Percentiles rank a stretch among this genome's conserved stretches.
phyloP scores from a whole-genome alignment of 2,329 filamentous ascomycete species.

The Chrysoporthe austroafricana region DNA sequence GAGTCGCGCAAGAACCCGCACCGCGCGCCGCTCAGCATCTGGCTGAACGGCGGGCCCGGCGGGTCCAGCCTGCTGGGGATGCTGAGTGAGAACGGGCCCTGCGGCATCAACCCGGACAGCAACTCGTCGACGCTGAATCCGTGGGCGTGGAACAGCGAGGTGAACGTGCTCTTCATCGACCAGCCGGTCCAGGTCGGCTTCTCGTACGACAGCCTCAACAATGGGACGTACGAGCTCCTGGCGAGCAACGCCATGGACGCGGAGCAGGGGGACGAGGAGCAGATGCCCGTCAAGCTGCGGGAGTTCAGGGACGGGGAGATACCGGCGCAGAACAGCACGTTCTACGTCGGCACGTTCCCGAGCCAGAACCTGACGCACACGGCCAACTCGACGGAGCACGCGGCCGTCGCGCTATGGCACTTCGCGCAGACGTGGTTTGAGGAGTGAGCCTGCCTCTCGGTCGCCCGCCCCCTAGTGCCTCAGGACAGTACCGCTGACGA shows the following conservation, averaged over 20 bases:
- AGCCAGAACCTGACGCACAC: conserved; percentile 49
- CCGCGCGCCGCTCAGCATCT: conserved; percentile 28
- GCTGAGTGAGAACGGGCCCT: conserved; percentile 57
- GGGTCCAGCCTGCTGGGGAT: conserved; percentile 57
- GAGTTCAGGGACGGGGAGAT: conserved; percentile 32
- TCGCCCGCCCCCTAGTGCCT: neutral
- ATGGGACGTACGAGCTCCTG: conserved; percentile 33
- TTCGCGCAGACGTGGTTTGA: conserved; percentile 61
- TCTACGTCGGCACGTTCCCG: conserved; percentile 45
- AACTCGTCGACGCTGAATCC: conserved; percentile 56
- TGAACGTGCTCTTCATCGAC: conserved; percentile 69
- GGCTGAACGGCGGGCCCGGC: conserved; percentile 63
- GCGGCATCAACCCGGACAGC: conserved; percentile 53
- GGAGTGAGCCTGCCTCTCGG: conserved; percentile 37
- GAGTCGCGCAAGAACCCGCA: conserved; percentile 48
- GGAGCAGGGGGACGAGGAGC: conserved; percentile 35
- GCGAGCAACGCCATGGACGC: conserved; percentile 16
- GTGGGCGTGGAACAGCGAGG: conserved; percentile 63
- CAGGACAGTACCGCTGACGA: conserved; percentile 1
- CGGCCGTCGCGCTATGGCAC: conserved; percentile 56
- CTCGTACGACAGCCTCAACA: conserved; percentile 36
- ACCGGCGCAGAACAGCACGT: conserved; percentile 27
- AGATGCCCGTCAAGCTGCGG: conserved; percentile 18
- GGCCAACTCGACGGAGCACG: conserved; percentile 52
- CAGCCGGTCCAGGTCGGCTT: conserved; percentile 48